A percentile compares a stretch with the other conserved stretches of the same genome.
Conservation (phyloP, 805 yeast species). For the Cyberlindnera americana region DNA sequence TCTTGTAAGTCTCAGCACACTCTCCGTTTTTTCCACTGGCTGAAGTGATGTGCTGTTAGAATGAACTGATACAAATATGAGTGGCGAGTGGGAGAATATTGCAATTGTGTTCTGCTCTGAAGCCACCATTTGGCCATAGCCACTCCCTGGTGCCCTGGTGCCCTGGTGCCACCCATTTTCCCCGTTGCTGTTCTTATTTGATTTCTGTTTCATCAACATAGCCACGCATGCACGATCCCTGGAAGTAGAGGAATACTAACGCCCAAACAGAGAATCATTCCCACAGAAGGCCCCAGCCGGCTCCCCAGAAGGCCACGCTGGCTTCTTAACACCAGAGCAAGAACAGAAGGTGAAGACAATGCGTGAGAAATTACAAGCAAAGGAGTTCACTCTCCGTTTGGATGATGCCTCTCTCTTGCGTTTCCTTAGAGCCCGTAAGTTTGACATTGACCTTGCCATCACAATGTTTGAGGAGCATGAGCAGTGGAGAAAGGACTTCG, state of each 20-base stretch:
- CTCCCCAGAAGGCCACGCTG: conserved; percentile 73
- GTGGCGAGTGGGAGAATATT: no score
- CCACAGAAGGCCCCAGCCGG: conserved; percentile 68
- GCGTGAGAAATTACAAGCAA: conserved; percentile 51
- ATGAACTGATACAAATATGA: no score
- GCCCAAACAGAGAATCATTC: conserved; percentile 41
- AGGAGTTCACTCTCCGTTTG: conserved; percentile 70
- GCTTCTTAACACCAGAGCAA: conserved; percentile 71
- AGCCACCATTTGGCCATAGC: no score
- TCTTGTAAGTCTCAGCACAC: conserved; percentile 16
- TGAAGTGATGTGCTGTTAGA: conserved; percentile 1
- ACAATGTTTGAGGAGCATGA: conserved; percentile 86
- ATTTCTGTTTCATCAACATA: no score
- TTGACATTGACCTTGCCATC: conserved; percentile 74
- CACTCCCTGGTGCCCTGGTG: no score
- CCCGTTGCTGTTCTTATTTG: no score
- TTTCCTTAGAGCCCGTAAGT: conserved; percentile 93
- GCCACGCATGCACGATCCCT: no score
- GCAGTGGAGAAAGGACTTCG: conserved; percentile 85
- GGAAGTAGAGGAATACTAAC: no score
- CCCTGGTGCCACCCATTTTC: no score
- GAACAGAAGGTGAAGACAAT: conserved; percentile 53
- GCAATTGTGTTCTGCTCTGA: no score
- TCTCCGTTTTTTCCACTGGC: not conserved
- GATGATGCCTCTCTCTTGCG: conserved; percentile 85